Evolutionary conservation across 1,284 basidiomycete genomes (phyloP).

Genomic region (Pseudozyma pruni): DNA sequence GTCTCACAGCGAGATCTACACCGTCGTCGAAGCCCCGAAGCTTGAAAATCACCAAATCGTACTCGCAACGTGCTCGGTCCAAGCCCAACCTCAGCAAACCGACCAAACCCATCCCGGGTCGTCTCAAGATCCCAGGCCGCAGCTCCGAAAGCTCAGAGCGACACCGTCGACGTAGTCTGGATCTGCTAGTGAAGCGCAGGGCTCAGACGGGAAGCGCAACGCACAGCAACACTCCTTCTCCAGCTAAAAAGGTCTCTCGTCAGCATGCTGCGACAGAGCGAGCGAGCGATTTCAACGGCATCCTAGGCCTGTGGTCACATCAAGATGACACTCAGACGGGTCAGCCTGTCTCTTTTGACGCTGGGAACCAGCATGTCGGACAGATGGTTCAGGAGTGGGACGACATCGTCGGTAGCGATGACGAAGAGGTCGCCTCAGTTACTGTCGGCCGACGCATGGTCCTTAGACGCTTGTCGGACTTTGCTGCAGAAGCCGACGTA

Average conservation of each 20-base stretch:
- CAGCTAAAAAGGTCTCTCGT: too few relatives aligned
- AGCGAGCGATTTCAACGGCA: background rate
- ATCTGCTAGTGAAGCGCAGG: constrained; percentile 1
- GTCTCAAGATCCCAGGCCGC: constrained; percentile 21
- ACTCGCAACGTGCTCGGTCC: constrained; percentile 11
- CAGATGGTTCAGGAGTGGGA: constrained; percentile 14
- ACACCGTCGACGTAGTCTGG: constrained; percentile 3
- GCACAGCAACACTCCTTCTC: too few relatives aligned
- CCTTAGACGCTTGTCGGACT: constrained; percentile 20
- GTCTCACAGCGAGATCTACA: too few relatives aligned
- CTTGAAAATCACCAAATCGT: constrained; percentile 6
- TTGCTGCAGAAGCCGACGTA: constrained; percentile 8
- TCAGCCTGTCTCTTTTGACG: background rate
- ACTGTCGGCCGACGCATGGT: constrained; percentile 16
- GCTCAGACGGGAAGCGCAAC: background rate
- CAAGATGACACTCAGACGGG: background rate
- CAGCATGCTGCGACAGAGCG: background rate
- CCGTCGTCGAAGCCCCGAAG: background rate
- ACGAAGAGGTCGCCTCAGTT: constrained; percentile 28
- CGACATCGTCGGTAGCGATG: constrained; percentile 7
- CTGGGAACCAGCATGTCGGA: background rate
- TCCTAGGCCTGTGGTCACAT: constrained; percentile 3
- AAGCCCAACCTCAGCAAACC: background rate
- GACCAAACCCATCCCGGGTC: constrained; percentile 13
- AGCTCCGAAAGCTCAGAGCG: background rate